phyloP scores from a whole-genome alignment of 73 alveolate genomes.

The Chromera velia region DNA sequence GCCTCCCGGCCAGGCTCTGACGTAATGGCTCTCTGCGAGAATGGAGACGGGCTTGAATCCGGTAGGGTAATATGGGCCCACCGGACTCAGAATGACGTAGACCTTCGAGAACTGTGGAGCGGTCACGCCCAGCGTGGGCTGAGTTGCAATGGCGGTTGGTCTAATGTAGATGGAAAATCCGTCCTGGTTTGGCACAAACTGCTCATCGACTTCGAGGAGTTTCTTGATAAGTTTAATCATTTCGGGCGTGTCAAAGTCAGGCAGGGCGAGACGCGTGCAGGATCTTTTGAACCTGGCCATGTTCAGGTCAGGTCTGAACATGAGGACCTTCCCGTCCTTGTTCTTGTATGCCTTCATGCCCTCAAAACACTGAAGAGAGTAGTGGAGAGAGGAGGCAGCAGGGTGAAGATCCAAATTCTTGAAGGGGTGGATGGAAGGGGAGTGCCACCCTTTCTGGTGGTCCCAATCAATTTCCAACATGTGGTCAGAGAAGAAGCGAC shows the following conservation, averaged over 20 bases:
- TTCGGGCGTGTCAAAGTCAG: constrained; percentile 62
- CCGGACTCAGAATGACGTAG: constrained; percentile 61
- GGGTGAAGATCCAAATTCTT: constrained; percentile 54
- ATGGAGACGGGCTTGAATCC: constrained; percentile 22
- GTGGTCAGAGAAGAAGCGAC: constrained; percentile 52
- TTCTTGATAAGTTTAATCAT: constrained; percentile 53
- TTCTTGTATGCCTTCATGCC: constrained; percentile 58
- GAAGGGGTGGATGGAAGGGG: constrained; percentile 50
- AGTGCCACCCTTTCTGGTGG: constrained; percentile 55
- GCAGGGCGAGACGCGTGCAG: constrained; percentile 41
- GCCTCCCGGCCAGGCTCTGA: constrained; percentile 76
- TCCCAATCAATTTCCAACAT: constrained; percentile 56
- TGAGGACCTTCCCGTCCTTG: constrained; percentile 13
- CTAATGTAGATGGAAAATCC: constrained; percentile 68
- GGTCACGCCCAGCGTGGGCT: constrained; percentile 60
- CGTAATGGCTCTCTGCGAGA: neutral
- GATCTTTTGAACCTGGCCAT: constrained; percentile 45
- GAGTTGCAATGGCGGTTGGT: constrained; percentile 75
- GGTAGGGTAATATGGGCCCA: constrained; percentile 77
- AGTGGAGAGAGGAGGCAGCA: constrained; percentile 55
- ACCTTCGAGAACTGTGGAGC: constrained; percentile 60
- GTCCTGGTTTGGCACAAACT: constrained; percentile 70
- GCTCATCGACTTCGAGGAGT: constrained; percentile 57
- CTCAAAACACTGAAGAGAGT: constrained; percentile 60
- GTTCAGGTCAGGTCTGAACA: constrained; percentile 58